Base-by-base conservation (phyloP, 164 flowering plant species). In the Berberis vulgaris region DNA sequence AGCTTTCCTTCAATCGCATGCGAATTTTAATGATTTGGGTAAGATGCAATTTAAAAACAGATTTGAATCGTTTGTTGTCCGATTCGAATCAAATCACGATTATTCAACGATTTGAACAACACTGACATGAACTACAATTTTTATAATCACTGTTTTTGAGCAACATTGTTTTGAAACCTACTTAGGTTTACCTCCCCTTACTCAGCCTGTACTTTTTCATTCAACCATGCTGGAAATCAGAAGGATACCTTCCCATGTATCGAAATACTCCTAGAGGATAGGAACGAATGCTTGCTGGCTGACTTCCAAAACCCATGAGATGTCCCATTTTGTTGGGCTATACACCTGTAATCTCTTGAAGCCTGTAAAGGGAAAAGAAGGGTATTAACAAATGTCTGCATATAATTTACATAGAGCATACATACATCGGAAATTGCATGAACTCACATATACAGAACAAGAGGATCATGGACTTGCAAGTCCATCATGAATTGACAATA, bases 241-340 rank as follows among this genome's bases (percentile, higher is more conserved):
- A 59, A 61, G 54, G 74, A 74, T 77, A 84, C 92, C 84, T 66
- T 79, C 54, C 66, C 66, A 60, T 72, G 12, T 59, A 62, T 66
- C 42, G 64, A 53, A 11, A 59, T 57, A 57, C 70, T 72, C 56
- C 69, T 59, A 3, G 71, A 63, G 42, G 64, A 64, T 44, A 55
- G 47, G 52, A 64, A 62, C 13, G 12, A 41, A 42, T 8, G 39
- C 41, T 67, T 60, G 61, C 70, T 54, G 56, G 66, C 73, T 54
- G 59, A 58, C 47, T 71, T 73, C 61, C 49, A 67, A 55, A 73
- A 65, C 1, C 71, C 72, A 59, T 40, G 44, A 41, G 65, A 43
- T 46, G 64, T 11, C 67, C 64, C 67, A 62, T 45, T 42, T 43
- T 60, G 61, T 43, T 59, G 72, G 46, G 73, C 61, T 66, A 73